Evolutionary conservation across 2,329 filamentous ascomycete genomes (phyloP), one percentile per base, ranked within the genome.

Genomic region (Botrytis squamosa): DNA sequence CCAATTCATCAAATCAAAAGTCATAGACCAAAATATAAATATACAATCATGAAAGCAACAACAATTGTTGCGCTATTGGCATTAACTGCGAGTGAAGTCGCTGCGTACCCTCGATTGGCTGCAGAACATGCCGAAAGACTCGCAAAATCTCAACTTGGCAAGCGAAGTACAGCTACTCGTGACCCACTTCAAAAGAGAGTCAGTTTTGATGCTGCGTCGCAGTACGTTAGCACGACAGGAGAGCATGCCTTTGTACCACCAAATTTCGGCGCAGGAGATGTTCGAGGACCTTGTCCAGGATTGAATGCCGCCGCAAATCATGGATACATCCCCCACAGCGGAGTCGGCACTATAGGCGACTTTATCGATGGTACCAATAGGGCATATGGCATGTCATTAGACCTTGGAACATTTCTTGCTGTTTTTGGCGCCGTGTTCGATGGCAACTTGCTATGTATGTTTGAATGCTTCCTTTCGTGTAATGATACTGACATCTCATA

Each of bases 291-390:
- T 36, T 84, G 83, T 74, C 83, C 83, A 0, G 82, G 82, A 49
- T 76, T 84, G 42, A 84, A 84, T 77, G 82, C 83, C 9, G 74
- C 84, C 29, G 83, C 83, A 69, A 84, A 84, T 66, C 83, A 84
- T 77, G 81, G 78, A n/a, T 84, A 84, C 69, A 82, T 84, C 40
- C 80, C 80, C 20, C 81, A 80, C 22, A 80, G 81, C 75, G 83
- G 83, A 29, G 77, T 83, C 52, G 63, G 46, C 33, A 44, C 70
- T 25, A 75, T 80, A n/a, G 57, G 60, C 22, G 74, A 80, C 60
- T 82, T 82, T 20, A 80, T 83, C 57, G 69, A 78, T 12, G 82
- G 81, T 22, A 77, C 75, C 14, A 73, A 70, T 36, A 33, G 4
- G n/a, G 65, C 46, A 33, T 70, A 7, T 25, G 71, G 71, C 38